Evolutionary conservation across 352 stramenopile genomes (phyloP).

Genomic region (Globisporangium alternatum): DNA sequence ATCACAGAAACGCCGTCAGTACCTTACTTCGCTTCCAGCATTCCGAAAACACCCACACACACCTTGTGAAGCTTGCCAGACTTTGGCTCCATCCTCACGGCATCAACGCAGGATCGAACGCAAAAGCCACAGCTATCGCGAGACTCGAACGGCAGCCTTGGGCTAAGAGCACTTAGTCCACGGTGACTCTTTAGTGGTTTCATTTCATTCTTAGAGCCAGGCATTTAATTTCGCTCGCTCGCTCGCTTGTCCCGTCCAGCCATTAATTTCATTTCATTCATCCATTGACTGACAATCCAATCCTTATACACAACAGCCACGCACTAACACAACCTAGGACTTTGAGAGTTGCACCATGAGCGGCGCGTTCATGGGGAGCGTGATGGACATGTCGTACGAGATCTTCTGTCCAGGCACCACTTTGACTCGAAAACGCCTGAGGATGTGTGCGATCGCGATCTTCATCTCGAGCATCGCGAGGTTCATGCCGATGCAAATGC

Average conservation of each 20-base stretch:
- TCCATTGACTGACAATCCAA: background rate
- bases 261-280: background rate
- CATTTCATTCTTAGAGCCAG: background rate
- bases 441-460: slow-evolving; percentile 28
- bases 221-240: background rate
- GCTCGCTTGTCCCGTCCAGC: background rate
- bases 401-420: slow-evolving; percentile 14
- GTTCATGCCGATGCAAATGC: slow-evolving; percentile 48
- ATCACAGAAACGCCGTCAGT: background rate
- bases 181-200: background rate
- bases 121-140: background rate
- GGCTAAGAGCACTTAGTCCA: background rate
- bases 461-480: slow-evolving; percentile 54
- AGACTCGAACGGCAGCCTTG: background rate
- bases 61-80: slow-evolving; percentile 70
- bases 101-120: background rate
- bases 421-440: slow-evolving; percentile 32
- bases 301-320: background rate
- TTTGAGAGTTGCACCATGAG: slow-evolving; percentile 5
- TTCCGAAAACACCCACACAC: background rate
- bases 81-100: slow-evolving; percentile 45
- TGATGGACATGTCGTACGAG: slow-evolving; percentile 23
- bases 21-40: background rate
- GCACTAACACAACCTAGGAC: background rate
- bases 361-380: slow-evolving; percentile 18